phyloP scores from a whole-genome alignment of 2,329 filamentous ascomycete genomes.

The Cephalotrichum gorgonifer region DNA sequence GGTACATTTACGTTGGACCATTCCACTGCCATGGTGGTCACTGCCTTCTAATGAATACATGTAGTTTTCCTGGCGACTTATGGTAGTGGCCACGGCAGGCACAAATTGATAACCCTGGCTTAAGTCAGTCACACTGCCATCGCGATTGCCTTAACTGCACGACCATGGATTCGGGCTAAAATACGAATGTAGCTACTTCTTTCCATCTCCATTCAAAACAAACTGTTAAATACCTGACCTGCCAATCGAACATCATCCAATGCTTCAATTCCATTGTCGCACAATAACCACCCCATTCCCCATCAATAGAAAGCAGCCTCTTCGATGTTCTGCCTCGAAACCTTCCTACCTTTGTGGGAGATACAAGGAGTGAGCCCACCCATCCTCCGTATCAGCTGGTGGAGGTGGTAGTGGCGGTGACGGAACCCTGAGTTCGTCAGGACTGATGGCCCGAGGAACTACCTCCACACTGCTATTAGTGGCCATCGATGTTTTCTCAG shows the following conservation, averaged over 20 bases:
- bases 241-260: neutral
- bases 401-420: neutral
- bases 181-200: too few species aligned
- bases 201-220: too few species aligned
- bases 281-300: neutral
- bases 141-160: too few species aligned
- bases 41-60: too few species aligned
- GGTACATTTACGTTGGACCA: too few species aligned
- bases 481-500: neutral
- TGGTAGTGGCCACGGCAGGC: too few species aligned
- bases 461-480: neutral
- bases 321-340: neutral
- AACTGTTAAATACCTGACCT: too few species aligned
- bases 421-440: neutral
- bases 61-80: too few species aligned
- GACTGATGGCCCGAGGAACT: neutral
- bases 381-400: neutral
- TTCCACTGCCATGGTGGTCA: too few species aligned
- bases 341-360: neutral
- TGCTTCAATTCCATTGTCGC: neutral
- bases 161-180: too few species aligned
- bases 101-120: too few species aligned
- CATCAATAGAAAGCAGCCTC: neutral
- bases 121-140: too few species aligned
- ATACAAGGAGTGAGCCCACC: neutral